Conservation (phyloP, 305 asterid species). For the Vinca major region DNA sequence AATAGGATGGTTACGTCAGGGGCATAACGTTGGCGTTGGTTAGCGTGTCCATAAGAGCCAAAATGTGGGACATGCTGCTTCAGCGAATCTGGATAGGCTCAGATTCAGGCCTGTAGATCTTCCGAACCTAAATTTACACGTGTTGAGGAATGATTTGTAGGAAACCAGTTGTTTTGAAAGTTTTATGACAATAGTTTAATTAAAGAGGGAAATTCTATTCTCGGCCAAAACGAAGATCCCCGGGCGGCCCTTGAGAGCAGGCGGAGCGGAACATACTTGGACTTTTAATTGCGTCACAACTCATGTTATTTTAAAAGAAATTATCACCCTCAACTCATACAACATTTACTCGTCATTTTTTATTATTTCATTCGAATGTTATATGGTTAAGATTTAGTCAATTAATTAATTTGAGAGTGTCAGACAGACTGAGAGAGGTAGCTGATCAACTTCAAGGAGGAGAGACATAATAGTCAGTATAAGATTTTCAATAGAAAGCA, state of each 20-base stretch:
- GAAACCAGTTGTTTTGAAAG: not conserved
- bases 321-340: no score
- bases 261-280: no score
- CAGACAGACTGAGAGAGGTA: no score
- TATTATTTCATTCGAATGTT: no score
- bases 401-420: no score
- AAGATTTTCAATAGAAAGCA: no score
- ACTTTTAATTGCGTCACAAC: no score
- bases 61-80: not conserved
- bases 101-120: slow-evolving; percentile 15
- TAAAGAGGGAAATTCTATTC: slow-evolving; percentile 13
- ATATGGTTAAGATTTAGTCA: no score
- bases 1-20: slow-evolving; percentile 10
- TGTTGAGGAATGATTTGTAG: slow-evolving; percentile 7
- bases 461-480: no score
- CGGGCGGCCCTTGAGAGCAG: not conserved
- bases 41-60: slow-evolving; percentile 1
- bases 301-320: no score
- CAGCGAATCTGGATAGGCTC: slow-evolving; percentile 12
- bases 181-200: not conserved
- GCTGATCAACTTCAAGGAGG: no score
- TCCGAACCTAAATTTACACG: slow-evolving; percentile 14
- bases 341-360: no score
- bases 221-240: slow-evolving; percentile 24
- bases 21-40: slow-evolving; percentile 16